Evolutionary conservation across 2,329 filamentous ascomycete genomes (phyloP).

Genomic region (Cercospora beticola): DNA sequence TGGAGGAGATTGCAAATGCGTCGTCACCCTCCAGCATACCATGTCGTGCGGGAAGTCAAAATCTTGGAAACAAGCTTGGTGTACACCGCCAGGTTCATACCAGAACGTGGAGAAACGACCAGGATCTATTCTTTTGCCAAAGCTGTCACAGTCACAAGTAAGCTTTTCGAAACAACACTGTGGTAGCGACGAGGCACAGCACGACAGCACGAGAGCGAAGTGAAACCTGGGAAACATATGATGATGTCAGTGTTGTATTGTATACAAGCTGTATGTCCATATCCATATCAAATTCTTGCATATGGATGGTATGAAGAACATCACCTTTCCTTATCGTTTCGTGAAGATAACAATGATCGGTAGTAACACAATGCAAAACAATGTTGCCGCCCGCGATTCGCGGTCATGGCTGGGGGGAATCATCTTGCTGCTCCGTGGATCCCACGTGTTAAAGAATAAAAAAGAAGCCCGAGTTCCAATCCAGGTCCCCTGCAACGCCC

Average conservation of each 20-base stretch:
- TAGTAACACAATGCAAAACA: not conserved
- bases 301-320: not conserved
- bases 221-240: not conserved
- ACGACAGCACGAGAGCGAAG: not conserved
- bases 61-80: not conserved
- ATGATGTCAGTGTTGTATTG: not conserved
- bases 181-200: not conserved
- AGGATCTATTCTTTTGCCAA: not conserved
- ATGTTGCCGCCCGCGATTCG: not conserved
- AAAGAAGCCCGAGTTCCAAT: not conserved
- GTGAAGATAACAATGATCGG: not conserved
- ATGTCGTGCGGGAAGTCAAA: not conserved
- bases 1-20: not conserved
- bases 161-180: not conserved
- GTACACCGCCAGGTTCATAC: not conserved
- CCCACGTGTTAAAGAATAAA: not conserved
- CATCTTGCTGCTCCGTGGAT: not conserved
- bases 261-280: not conserved
- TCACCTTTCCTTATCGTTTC: not conserved
- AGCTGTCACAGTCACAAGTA: not conserved
- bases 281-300: not conserved
- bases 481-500: not conserved
- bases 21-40: not conserved
- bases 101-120: not conserved
- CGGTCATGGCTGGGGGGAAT: not conserved